phyloP scores from a whole-genome alignment of 345 rosid genomes.

The Acer campestre region DNA sequence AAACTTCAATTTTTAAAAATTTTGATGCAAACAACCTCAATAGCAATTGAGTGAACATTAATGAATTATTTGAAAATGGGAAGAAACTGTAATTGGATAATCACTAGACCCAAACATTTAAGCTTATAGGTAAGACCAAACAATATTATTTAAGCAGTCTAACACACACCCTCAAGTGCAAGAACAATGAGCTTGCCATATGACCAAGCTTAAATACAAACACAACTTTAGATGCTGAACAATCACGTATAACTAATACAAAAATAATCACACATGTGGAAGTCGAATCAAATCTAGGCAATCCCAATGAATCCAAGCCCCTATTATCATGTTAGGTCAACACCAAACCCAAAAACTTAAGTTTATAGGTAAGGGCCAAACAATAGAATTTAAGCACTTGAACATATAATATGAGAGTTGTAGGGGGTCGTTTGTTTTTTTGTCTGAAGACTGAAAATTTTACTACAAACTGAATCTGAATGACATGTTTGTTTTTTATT shows the following conservation, averaged over 20 bases:
- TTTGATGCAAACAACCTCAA: not conserved
- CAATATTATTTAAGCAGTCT: no score
- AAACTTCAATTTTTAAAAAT: not conserved
- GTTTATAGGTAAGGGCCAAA: not conserved
- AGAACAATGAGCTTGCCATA: not conserved
- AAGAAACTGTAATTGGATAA: not conserved
- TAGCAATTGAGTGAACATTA: not conserved
- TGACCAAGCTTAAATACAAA: not conserved
- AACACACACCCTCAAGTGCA: not conserved
- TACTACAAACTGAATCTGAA: no score
- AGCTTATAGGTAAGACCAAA: not conserved
- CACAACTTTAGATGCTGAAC: not conserved
- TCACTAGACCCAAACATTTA: not conserved
- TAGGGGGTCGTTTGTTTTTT: no score
- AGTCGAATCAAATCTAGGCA: not conserved
- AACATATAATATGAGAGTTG: no score
- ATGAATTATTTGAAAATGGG: not conserved
- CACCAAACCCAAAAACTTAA: not conserved
- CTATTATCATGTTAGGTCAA: not conserved
- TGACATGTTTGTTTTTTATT: no score
- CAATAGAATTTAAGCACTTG: not conserved
- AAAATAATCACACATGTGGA: not conserved
- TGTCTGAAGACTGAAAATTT: no score
- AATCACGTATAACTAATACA: not conserved
- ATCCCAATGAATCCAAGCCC: not conserved